Base-by-base conservation (phyloP, 179 eudicot genomes). In the Carnegiea gigantea region DNA sequence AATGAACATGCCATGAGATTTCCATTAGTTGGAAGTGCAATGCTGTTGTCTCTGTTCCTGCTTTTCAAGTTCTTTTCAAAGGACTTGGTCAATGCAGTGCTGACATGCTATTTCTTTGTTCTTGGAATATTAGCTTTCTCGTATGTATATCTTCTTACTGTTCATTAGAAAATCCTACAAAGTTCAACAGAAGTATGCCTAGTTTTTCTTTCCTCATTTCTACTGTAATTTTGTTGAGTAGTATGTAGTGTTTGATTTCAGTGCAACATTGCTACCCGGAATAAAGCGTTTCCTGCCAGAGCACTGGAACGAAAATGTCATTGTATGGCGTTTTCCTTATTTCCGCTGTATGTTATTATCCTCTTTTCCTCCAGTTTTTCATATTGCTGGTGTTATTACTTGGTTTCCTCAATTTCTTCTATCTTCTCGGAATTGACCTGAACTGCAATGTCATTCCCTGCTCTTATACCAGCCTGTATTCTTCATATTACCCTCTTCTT, bases 1-100 rank as follows among this genome's bases (percentile, higher is more conserved):
- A 96, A 89, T 53, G 97, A 96, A 86, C 99, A 96, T 80, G 99
- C 99, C 9, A 92, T 96, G 99, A 89, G 98, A 23, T 96, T 96
- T 64, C 99, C 99, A 33, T 90, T 96, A 82, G 97, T 96, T 82
- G 99, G 98, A 78, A 96, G 98, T 85, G 99, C 98, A 21, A 90
- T 96, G 99, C 82, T 96, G 86, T 73, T 94, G 82, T 94, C 98
- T 15, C 88, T 96, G 81, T 96, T 96, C 87, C 88, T 92, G 83
- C 99, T 96, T 51, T 96, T 96, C 81, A 96, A 96, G 88, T 95
- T 95, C 81, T 86, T 95, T 75, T 90, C 97, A 30, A 95, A 94
- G 85, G 97, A 95, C 90, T 85, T 95, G 92, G 99, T 95, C 72
- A 95, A 94, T 83, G 94, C 99, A 75, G 98, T 94, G 77, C 78